Conservation (phyloP, 2,329 filamentous ascomycete species). For the Claviceps arundinis region DNA sequence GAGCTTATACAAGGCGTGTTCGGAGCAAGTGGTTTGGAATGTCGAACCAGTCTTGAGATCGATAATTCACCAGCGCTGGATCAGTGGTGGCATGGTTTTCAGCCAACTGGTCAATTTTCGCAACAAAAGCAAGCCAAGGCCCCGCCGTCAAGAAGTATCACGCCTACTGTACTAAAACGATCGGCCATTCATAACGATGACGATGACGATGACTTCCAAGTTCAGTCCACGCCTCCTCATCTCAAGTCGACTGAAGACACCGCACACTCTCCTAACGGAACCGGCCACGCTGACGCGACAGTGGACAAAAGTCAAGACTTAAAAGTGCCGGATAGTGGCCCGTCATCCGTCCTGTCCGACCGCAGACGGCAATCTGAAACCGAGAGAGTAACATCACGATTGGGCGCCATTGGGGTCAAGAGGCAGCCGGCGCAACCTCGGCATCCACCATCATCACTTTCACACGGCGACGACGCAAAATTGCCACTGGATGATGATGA, state of each 20-base stretch:
- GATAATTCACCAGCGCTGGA: conserved; percentile 24
- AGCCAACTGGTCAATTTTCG: conserved; percentile 15
- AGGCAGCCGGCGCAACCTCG: conserved; percentile 15
- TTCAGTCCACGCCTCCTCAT: conserved; percentile 34
- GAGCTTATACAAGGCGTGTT: conserved; percentile 31
- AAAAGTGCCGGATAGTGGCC: conserved; percentile 9
- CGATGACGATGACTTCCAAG: conserved; percentile 32
- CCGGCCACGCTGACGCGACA: conserved; percentile 15
- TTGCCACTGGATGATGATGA: conserved; percentile 15
- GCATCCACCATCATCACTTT: conserved; percentile 9
- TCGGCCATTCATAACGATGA: conserved; percentile 22
- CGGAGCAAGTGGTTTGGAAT: conserved; percentile 19
- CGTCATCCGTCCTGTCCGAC: conserved; percentile 7
- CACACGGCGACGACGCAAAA: conserved; percentile 1
- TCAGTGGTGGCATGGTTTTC: conserved; percentile 36
- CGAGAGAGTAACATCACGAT: conserved; percentile 11
- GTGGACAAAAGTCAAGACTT: conserved; percentile 21
- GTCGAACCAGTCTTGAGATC: conserved; percentile 16
- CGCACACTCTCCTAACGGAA: conserved; percentile 5
- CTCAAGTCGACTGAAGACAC: conserved; percentile 16
- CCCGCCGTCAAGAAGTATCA: background rate
- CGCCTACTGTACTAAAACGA: conserved; percentile 1
- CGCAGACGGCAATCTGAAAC: conserved; percentile 9
- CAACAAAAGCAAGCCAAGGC: conserved; percentile 9
- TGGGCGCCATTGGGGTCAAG: conserved; percentile 25